phyloP scores from a whole-genome alignment of 345 rosid genomes.

The Nephelium lappaceum region DNA sequence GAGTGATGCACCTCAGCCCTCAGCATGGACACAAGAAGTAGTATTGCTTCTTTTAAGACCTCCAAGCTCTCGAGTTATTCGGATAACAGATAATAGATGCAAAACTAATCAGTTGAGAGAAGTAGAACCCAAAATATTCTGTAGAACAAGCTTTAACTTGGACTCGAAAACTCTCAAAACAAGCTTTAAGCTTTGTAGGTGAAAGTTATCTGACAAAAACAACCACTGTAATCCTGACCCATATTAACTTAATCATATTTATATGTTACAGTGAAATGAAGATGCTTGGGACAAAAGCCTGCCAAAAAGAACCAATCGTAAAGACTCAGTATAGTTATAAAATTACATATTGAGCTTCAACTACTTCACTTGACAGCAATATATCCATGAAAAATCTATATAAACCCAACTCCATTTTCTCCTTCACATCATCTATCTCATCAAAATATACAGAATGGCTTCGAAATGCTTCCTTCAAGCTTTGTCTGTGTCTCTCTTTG shows the following conservation, averaged over 20 bases:
- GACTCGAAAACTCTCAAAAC: too few species aligned
- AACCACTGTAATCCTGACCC: background rate
- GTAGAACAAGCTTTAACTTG: background rate
- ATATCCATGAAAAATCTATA: conserved; percentile 5
- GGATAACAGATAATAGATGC: background rate
- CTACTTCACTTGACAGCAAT: conserved; percentile 54
- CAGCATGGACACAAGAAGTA: too few species aligned
- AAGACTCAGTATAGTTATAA: conserved; percentile 36
- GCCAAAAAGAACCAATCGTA: conserved; percentile 46
- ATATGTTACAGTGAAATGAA: conserved; percentile 1
- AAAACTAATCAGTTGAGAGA: background rate
- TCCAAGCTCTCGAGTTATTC: too few species aligned
- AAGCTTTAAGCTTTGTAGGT: background rate
- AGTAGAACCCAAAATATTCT: background rate
- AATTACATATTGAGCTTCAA: conserved; percentile 22
- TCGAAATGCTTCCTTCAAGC: conserved; percentile 33
- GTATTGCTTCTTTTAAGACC: too few species aligned
- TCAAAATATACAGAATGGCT: conserved; percentile 39
- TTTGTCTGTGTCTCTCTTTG: conserved; percentile 32
- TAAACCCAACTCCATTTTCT: conserved; percentile 15
- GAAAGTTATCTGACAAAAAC: too few species aligned
- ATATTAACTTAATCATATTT: too few species aligned
- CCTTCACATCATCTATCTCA: background rate
- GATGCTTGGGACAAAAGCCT: conserved; percentile 45
- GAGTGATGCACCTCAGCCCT: too few species aligned